Conservation (phyloP, 2,329 filamentous ascomycete genomes). For the Pseudogymnoascus sp. region DNA sequence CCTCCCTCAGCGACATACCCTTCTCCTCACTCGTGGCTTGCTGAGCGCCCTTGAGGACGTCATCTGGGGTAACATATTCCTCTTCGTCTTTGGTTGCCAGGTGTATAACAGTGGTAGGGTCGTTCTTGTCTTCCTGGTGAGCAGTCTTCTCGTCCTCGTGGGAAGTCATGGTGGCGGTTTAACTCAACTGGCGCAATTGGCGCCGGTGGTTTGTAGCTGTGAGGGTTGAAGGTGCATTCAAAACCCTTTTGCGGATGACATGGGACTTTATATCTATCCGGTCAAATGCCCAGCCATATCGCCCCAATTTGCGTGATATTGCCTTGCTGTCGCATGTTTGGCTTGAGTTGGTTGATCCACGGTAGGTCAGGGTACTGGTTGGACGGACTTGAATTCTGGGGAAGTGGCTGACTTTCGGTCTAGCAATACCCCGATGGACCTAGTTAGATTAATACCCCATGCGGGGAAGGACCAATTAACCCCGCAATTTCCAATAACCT, state of each 20-base stretch:
- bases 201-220: neutral
- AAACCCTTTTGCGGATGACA: neutral
- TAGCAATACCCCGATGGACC: neutral
- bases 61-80: constrained; percentile 2
- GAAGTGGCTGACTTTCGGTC: neutral
- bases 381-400: neutral
- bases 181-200: neutral
- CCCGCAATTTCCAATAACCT: neutral
- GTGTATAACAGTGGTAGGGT: neutral
- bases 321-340: neutral
- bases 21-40: constrained; percentile 17
- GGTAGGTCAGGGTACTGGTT: neutral
- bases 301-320: neutral
- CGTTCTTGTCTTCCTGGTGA: neutral
- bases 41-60: constrained; percentile 17
- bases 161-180: neutral
- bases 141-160: constrained; percentile 2
- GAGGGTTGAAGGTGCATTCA: neutral
- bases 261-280: neutral
- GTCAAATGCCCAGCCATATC: neutral
- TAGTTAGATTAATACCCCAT: neutral
- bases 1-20: constrained; percentile 16
- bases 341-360: neutral
- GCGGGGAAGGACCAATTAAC: neutral
- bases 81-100: constrained; percentile 3